A percentile compares a stretch with the other conserved stretches of the same genome.
phyloP scores from a whole-genome alignment of 2,329 filamentous ascomycete species.

The Helicocarpus griseus region DNA sequence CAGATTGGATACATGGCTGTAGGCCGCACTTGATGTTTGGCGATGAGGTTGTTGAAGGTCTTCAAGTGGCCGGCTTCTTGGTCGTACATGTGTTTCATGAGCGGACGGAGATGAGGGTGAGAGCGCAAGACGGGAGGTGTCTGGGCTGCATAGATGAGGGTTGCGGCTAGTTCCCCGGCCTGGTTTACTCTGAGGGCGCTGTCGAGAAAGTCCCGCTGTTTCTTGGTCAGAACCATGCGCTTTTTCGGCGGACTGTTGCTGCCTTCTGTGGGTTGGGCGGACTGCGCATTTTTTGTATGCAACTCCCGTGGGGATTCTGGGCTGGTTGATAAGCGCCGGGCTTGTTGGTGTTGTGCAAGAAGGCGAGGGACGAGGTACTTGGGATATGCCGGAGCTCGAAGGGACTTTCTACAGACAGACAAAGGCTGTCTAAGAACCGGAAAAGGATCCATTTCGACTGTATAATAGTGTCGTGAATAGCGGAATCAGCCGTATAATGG shows the following conservation, averaged over 20 bases:
- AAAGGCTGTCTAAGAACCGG: background rate
- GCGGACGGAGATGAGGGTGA: constrained; percentile 75
- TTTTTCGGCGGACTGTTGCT: constrained; percentile 13
- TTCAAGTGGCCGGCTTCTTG: constrained; percentile 82
- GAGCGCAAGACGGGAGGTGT: constrained; percentile 68
- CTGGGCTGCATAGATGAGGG: constrained; percentile 85
- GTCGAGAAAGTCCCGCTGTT: constrained; percentile 66
- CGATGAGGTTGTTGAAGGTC: constrained; percentile 75
- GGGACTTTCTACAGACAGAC: background rate
- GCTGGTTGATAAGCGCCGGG: background rate
- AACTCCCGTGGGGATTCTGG: background rate
- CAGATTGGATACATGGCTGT: constrained; percentile 89
- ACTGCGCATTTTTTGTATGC: background rate
- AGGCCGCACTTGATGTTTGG: constrained; percentile 80
- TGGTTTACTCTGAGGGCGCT: constrained; percentile 90
- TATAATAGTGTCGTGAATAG: no score
- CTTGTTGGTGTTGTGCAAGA: background rate
- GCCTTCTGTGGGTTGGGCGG: background rate
- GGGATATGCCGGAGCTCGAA: background rate
- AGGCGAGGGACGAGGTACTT: background rate
- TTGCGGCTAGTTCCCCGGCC: constrained; percentile 92
- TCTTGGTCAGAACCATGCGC: constrained; percentile 52
- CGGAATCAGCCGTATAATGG: no score
- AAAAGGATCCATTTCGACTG: background rate
- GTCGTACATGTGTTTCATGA: constrained; percentile 98